Conservation (phyloP, 2,329 filamentous ascomycete species). For the Botrytis hyacinthi region DNA sequence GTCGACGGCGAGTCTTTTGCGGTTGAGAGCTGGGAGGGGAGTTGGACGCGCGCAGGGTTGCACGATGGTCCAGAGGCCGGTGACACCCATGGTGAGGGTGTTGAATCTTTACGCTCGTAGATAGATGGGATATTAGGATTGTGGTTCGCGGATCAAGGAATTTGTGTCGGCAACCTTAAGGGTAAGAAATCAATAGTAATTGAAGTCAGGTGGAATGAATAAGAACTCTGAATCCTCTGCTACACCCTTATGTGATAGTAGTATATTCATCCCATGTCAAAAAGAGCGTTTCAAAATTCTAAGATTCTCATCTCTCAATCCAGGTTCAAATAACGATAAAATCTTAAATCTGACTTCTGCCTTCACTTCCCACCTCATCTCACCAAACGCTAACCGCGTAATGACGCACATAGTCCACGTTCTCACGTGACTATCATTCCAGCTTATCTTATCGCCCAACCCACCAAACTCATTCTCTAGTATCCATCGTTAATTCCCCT, state of each 20-base stretch:
- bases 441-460: constrained; percentile 25
- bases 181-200: not conserved
- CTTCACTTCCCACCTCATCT: not conserved
- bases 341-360: not conserved
- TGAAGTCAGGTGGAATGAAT: not conserved
- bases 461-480: not conserved
- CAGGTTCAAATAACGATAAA: not conserved
- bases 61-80: constrained; percentile 93
- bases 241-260: not conserved
- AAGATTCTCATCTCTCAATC: not conserved
- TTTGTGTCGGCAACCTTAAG: not conserved
- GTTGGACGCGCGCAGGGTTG: constrained; percentile 94
- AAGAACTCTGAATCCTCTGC: not conserved
- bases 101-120: not conserved
- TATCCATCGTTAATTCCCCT: not conserved
- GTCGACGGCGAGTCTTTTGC: constrained; percentile 93
- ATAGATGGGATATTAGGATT: not conserved
- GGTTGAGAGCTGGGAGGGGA: constrained; percentile 93
- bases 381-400: constrained; percentile 9
- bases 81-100: constrained; percentile 77
- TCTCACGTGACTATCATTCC: not conserved
- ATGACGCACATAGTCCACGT: constrained; percentile 17
- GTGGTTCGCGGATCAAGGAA: not conserved
- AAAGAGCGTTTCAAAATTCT: not conserved
- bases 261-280: constrained; percentile 2